Evolutionary conservation across 352 stramenopile genomes (phyloP), one percentile per base, ranked within the genome.

Genomic region (Pythium rishiriense): DNA sequence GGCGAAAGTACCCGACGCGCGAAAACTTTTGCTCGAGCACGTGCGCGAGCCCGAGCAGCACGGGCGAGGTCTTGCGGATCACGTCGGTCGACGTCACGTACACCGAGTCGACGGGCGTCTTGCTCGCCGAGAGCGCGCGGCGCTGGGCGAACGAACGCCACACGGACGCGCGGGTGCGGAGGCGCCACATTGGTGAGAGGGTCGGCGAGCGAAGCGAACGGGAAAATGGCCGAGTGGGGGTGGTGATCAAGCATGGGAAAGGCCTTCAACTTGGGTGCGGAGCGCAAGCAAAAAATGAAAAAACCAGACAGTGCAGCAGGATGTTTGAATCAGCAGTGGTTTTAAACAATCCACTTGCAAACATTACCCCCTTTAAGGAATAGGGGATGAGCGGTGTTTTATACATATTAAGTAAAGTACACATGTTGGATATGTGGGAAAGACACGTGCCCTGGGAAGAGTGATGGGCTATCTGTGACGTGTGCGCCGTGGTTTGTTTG

Each of bases 1-100:
- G 85, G 21, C 85, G 85, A 62, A 93, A 93, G 70, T 91, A 93
- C 28, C 85, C 85, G 14, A 93, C 83, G 8, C 64, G 76, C 24
- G 66, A 41, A 63, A 85, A 91, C 57, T 91, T 91, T 49, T 90
- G 81, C 69, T 91, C 84, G 29, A 93, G 62, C 31, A 78, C 84
- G 60, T 88, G 68, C 42, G 82, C 72, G 19, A 93, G 64, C 0
- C 85, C 85, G 10, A 93, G 68, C 28, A 93, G 69, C 61, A 93
- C 74, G 4, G 83, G 85, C 48, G 85, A 84, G 25, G 75, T 91
- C 64, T 88, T 78, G 53, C 75, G 74, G 50, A 72, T 74, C 43
- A 78, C 63, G 48, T 90, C 80, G 19, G 78, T 91, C 43, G 83
- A 91, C 42, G 80, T 90, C 56, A 91, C 73, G 64, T 81, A 91